Base-by-base conservation (phyloP, 2,329 filamentous ascomycete species). In the Trichoderma brevicompactum region DNA sequence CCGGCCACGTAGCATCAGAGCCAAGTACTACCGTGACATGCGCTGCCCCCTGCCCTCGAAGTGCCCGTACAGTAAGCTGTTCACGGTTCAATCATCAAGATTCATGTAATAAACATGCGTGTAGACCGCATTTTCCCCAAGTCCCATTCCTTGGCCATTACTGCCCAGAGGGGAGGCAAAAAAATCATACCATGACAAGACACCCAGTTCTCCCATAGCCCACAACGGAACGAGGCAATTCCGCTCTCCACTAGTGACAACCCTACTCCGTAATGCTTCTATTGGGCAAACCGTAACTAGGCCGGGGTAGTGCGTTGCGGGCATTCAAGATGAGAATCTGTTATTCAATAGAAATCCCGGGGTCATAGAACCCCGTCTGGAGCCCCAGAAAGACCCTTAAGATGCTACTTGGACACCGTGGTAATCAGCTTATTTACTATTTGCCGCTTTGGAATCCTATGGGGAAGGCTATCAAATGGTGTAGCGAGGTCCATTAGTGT, bases 341-440 rank as follows among this genome's bases (percentile, higher is more conserved):
- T 63, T 63, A 63, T 54, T 63, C 60, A 63, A 63, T 28, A 23
- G 49, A 63, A 54, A 38, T 19, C 17, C 40, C 32, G 46, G 48
- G 48, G 58, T 43, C 13, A 17, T 12, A 44, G 32, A 62, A 46
- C 59, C 59, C 43, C 55, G 43, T 49, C 43, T 60, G 56, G 56
- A 60, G 56, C 34, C 56, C 48, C 60, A 19, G 49, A 62, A 62
- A 62, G 41, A 53, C 36, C 46, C 60, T 63, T 43, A 40, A 62
- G 49, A 53, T 52, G 28, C 40, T 63, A 15, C 32, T 28, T 17
- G n/a, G 19, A 63, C 40, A 17, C 17, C 34, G 49, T 38, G 41
- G 23, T 54, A 41, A 28, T 28, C 23, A 28, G 36, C 8, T 28
- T 28, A 17, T 41, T 23, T 15, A 1, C 19, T 17, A 54, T 54